Conservation (phyloP, 2,329 filamentous ascomycete genomes). For the Colletotrichum sp. region DNA sequence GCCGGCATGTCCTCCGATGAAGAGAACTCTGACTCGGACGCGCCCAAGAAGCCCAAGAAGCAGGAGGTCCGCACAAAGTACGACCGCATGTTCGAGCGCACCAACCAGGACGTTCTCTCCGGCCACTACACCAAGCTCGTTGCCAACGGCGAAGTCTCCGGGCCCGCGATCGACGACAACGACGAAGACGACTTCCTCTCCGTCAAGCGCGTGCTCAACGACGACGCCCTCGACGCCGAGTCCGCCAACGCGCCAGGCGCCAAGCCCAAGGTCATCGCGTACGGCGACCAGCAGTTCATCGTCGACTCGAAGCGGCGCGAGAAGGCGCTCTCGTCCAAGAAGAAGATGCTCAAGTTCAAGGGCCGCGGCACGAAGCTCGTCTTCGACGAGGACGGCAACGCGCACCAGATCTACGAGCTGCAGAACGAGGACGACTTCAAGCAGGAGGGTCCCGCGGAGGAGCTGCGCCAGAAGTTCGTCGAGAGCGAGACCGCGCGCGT, state of each 20-base stretch:
- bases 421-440: slow-evolving; percentile 84
- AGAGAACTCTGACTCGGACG: slow-evolving; percentile 51
- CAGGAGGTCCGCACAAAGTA: slow-evolving; percentile 88
- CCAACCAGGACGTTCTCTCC: slow-evolving; percentile 95
- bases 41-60: slow-evolving; percentile 66
- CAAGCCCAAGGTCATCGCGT: slow-evolving; percentile 64
- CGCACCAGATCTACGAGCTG: slow-evolving; percentile 87
- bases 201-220: slow-evolving; percentile 85
- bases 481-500: slow-evolving; percentile 76
- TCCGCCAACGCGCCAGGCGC: slow-evolving; percentile 41
- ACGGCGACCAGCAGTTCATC: slow-evolving; percentile 75
- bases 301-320: slow-evolving; percentile 95
- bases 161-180: slow-evolving; percentile 55
- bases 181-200: slow-evolving; percentile 84
- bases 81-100: slow-evolving; percentile 96
- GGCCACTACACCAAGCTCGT: slow-evolving; percentile 91
- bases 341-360: slow-evolving; percentile 90
- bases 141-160: slow-evolving; percentile 58
- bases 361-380: slow-evolving; percentile 84
- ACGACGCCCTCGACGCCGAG: slow-evolving; percentile 64
- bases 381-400: slow-evolving; percentile 89
- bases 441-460: slow-evolving; percentile 74
- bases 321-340: slow-evolving; percentile 94
- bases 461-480: slow-evolving; percentile 79
- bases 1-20: slow-evolving; percentile 68